Evolutionary conservation across 805 yeast genomes (phyloP), one percentile per base, ranked within the genome.

Genomic region (Kuraishia borneana): DNA sequence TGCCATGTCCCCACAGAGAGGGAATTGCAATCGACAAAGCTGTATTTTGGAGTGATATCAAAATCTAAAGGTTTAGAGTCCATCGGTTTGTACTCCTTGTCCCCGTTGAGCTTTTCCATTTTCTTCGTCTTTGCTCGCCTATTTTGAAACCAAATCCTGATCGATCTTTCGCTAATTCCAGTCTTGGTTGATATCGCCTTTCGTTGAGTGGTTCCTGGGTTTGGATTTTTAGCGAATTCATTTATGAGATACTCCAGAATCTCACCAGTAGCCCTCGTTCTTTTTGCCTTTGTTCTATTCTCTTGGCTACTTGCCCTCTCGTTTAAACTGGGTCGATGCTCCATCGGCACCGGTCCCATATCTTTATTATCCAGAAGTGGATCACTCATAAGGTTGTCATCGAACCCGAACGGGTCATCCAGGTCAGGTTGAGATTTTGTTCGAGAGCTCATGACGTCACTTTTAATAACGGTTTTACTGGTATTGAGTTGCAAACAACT

Each of bases 111-210:
- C 37, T 76, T 66, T 44, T 76, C 82, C 46, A 70, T 54, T 54
- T 81, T 81, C 47, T 87, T 65, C 30, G 75, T 66, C 51, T 82
- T 83, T 16, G 92, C 92, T 41, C 96, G 61, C 45, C 88, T 63
- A 51, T 85, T 85, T 54, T 87, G 96, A 48, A 84, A 87, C 96
- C 96, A 87, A 29, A 87, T 87, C 36, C 95, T 67, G 2, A 87
- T 95, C 10, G 88, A 83, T 41, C 92, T 70, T 46, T 87, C 95
- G 10, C 87, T 73, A 83, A 85, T 78, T 14, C 79, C 82, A 2
- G 94, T 82, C 39, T 67, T 66, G 2, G 68, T 73, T 26, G 92
- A 75, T 26, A 87, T 74, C 21, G 65, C 69, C 47, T 77, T 77
- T 27, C 96, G 61, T 36, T 70, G 69, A 27, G 78, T 78, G 0